Conservation (phyloP, 225 moss, liverwort and hornwort genomes). For the Pseudoscleropodium purum region DNA sequence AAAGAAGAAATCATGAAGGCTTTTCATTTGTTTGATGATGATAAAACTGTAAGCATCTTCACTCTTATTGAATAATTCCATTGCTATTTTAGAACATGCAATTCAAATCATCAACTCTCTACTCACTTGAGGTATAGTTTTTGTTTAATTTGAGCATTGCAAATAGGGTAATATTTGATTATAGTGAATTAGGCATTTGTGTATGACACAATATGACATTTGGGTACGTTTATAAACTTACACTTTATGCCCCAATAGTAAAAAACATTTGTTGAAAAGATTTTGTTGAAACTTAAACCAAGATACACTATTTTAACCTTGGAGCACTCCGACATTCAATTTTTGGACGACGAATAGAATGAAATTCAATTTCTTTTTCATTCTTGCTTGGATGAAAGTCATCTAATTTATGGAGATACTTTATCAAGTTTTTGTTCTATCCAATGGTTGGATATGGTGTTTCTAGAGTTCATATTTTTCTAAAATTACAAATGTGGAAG, state of each 20-base stretch:
- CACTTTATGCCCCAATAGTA: too few species aligned
- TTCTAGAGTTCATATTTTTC: too few species aligned
- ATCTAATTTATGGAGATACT: too few species aligned
- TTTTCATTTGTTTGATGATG: conserved; percentile 82
- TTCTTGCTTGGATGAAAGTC: too few species aligned
- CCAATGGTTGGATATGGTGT: too few species aligned
- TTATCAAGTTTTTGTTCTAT: too few species aligned
- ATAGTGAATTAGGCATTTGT: background rate
- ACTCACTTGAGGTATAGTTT: background rate
- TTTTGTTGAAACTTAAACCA: background rate
- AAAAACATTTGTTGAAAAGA: background rate
- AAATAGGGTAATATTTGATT: fast-evolving
- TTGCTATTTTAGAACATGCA: background rate
- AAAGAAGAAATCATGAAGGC: conserved; percentile 97
- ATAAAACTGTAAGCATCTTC: conserved; percentile 57
- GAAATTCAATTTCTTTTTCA: too few species aligned
- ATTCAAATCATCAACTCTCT: background rate
- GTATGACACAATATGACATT: background rate
- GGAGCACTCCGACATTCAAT: too few species aligned
- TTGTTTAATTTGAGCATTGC: background rate
- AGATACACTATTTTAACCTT: background rate
- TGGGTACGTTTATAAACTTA: background rate
- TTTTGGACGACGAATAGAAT: too few species aligned
- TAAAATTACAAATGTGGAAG: too few species aligned
- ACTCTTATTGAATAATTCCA: background rate